Evolutionary conservation across 441 rosid species (phyloP).

Genomic region (Hypseocharis bilobata): DNA sequence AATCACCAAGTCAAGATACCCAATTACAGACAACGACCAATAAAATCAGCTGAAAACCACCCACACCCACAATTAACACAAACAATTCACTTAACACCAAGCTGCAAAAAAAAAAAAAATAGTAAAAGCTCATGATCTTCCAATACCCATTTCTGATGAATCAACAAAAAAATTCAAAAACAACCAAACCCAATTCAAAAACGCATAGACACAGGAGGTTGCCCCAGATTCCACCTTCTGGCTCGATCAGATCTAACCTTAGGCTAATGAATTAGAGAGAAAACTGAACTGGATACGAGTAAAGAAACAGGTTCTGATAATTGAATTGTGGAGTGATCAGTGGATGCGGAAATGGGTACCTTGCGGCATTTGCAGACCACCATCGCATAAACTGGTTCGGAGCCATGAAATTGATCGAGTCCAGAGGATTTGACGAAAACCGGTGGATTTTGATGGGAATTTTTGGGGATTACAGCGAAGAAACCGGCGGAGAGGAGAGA

Average conservation of each 20-base stretch:
- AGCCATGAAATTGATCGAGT: neutral
- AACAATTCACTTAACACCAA: neutral
- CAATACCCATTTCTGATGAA: neutral
- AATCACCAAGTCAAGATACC: neutral
- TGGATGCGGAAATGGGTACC: conserved; percentile 29
- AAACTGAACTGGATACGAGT: neutral
- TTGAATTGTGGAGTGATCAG: neutral
- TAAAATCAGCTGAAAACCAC: neutral
- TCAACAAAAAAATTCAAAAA: neutral
- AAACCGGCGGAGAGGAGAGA: neutral
- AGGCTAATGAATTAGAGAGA: neutral
- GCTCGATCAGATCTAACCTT: conserved; percentile 15
- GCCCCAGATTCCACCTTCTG: neutral
- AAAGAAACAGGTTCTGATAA: neutral
- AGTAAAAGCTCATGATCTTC: neutral
- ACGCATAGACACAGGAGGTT: neutral
- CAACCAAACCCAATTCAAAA: neutral
- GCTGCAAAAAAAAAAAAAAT: neutral
- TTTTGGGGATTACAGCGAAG: neutral
- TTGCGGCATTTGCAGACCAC: conserved; percentile 94
- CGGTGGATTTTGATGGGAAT: neutral
- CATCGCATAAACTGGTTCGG: conserved; percentile 32
- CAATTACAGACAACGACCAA: neutral
- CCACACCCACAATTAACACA: neutral
- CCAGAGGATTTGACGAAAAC: neutral